These are phyloP conservation scores for Phytophthora colocasiae DNA, from an alignment of 352 stramenopile genomes.

Conservation along the genomic window DNA sequence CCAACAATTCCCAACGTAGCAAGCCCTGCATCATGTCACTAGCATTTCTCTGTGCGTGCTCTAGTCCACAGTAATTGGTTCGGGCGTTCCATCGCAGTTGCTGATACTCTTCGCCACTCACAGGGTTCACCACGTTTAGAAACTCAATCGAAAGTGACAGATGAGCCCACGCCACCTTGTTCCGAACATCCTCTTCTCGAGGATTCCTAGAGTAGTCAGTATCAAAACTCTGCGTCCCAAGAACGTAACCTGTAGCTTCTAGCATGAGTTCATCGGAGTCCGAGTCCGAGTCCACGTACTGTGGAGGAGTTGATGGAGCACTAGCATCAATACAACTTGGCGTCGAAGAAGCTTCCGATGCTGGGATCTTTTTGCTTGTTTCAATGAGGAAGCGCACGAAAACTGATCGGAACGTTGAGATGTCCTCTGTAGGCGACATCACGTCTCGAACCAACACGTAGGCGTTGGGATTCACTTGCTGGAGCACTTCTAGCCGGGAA, in stretches of 20 bases:
- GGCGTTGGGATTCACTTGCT: constrained; percentile 38
- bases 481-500: constrained; percentile 45
- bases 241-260: constrained; percentile 35
- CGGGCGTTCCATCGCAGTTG: constrained; percentile 46
- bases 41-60: constrained; percentile 44
- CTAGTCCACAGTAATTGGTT: constrained; percentile 48
- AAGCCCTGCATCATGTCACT: constrained; percentile 46
- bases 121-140: constrained; percentile 37
- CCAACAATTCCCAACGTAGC: constrained; percentile 48
- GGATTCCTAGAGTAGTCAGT: constrained; percentile 28
- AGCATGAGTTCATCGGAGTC: constrained; percentile 22
- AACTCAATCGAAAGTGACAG: constrained; percentile 53
- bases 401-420: constrained; percentile 42
- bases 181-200: constrained; percentile 14
- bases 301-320: constrained; percentile 21
- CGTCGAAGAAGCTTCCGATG: neutral
- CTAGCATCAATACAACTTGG: constrained; percentile 23
- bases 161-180: constrained; percentile 46
- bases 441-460: constrained; percentile 50
- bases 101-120: constrained; percentile 40
- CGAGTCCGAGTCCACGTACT: constrained; percentile 18
- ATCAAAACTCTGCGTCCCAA: constrained; percentile 50
- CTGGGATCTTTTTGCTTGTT: constrained; percentile 24
- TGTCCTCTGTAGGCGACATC: constrained; percentile 33
- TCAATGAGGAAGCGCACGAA: constrained; percentile 53